Evolutionary conservation across 2,329 filamentous ascomycete species (phyloP), one percentile per base, ranked within the genome.

Genomic region (Thelonectria discophora): DNA sequence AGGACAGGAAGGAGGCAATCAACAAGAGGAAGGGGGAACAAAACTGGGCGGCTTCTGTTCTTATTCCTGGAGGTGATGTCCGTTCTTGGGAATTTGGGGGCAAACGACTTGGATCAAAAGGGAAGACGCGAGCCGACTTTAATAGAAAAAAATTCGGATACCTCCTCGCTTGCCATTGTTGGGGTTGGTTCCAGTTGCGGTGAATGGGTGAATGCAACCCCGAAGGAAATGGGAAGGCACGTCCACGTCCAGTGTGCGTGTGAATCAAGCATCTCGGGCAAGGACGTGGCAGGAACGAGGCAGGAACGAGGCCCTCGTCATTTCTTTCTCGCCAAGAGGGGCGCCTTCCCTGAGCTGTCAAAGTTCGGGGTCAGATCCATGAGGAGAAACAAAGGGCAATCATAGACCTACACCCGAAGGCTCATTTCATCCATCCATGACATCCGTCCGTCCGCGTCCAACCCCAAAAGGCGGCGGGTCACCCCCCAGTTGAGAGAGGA

Each of bases 361-460:
- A 30, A 30, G 34, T 37, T 37, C 4, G 34, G 34, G 11, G 34
- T 5, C 6, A 54, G 39, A 40, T 39, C 17, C 43, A 42, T 27
- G 37, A 51, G 18, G 37, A 15, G 37, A 15, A 40, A 24, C n/a
- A n/a, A n/a, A n/a, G n/a, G n/a, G 39, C 46, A 49, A 40, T 42
- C 52, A 48, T 49, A 56, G 40, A 49, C 46, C 24, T 37, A 43
- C 47, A 21, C 34, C 42, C 17, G 17, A 21, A 34, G 24, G 39
- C 54, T 34, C 39, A 54, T 54, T 43, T 37, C 57, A 55, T 68
- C 68, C 68, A 47, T 47, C 68, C 68, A 47, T 47, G 45, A 27
- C 45, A 39, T 65, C 69, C 62, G 58, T 60, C 65, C 69, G 58
- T 66, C 66, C 62, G 52, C 58, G 54, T 58, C 48, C 55, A 50